Percentiles rank a stretch among this genome's conserved stretches.
phyloP scores from a whole-genome alignment of 805 yeast genomes.

The Ascoidea rubescens region DNA sequence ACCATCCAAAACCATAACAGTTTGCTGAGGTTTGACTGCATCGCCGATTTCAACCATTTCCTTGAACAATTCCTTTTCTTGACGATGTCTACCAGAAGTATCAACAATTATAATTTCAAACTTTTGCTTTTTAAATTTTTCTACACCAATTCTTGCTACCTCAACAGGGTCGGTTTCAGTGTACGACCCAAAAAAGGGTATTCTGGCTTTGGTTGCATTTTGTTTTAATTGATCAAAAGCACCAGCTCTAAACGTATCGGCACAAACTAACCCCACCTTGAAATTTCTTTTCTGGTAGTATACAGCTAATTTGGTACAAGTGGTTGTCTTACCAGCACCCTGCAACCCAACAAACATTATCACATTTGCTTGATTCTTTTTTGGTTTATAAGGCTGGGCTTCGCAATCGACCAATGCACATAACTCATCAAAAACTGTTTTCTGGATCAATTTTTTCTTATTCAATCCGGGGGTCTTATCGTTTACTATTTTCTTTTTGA shows the following conservation, averaged over 20 bases:
- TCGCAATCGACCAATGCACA: conserved; percentile 71
- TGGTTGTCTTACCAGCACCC: conserved; percentile 98
- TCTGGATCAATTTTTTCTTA: conserved; percentile 72
- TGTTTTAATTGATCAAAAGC: conserved; percentile 98
- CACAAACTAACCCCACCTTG: conserved; percentile 94
- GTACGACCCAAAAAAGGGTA: conserved; percentile 91
- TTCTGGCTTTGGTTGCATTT: conserved; percentile 88
- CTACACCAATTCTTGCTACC: conserved; percentile 86
- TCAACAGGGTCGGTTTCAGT: conserved; percentile 91
- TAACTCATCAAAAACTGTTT: conserved; percentile 87
- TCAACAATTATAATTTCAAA: conserved; percentile 92
- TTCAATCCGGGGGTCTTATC: conserved; percentile 44
- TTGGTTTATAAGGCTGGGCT: conserved; percentile 59
- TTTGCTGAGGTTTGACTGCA: conserved; percentile 85
- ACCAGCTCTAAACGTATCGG: conserved; percentile 99
- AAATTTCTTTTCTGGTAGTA: conserved; percentile 88
- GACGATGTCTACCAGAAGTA: conserved; percentile 96
- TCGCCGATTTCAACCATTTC: conserved; percentile 92
- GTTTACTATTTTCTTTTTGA: conserved; percentile 40
- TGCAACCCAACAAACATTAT: conserved; percentile 98
- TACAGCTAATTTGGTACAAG: conserved; percentile 93
- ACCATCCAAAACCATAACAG: conserved; percentile 95
- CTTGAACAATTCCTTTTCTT: conserved; percentile 78
- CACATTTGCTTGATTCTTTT: conserved; percentile 64
- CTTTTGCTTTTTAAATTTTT: conserved; percentile 77